A percentile compares a stretch with the other conserved stretches of the same genome.
These are phyloP conservation scores for Periconia sp. DNA, from an alignment of 2,329 filamentous ascomycete species.

Conservation along the genomic window DNA sequence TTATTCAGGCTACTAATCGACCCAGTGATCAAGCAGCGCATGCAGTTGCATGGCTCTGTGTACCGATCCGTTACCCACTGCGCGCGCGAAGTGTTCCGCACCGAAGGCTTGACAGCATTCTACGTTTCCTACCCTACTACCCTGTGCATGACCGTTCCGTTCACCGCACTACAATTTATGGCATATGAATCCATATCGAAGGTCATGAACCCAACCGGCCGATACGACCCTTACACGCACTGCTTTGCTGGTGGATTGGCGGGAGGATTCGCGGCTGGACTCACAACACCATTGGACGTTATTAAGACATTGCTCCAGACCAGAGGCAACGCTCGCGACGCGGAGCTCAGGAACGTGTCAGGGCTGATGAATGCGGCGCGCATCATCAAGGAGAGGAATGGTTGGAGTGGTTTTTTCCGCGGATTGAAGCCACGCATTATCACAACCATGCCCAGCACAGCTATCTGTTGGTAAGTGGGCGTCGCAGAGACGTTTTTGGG, in stretches of 20 bases:
- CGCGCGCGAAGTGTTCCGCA: constrained; percentile 81
- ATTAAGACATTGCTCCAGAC: constrained; percentile 98
- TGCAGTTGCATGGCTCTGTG: constrained; percentile 96
- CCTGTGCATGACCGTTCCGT: constrained; percentile 96
- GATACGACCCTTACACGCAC: constrained; percentile 91
- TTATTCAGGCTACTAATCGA: constrained; percentile 17
- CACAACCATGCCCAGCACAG: constrained; percentile 97
- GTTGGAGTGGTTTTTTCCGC: constrained; percentile 86
- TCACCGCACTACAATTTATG: constrained; percentile 95
- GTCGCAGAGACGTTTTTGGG: not conserved
- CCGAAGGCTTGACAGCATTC: constrained; percentile 87
- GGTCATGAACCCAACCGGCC: constrained; percentile 80
- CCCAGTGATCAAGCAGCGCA: constrained; percentile 96
- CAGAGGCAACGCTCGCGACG: constrained; percentile 77
- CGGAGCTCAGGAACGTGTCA: constrained; percentile 81
- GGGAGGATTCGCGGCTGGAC: constrained; percentile 86
- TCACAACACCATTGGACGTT: constrained; percentile 96
- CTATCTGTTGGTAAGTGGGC: constrained; percentile 86
- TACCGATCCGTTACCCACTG: constrained; percentile 87
- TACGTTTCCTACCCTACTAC: constrained; percentile 99
- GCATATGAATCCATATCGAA: constrained; percentile 97
- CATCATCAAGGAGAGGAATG: constrained; percentile 82
- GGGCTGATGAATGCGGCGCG: constrained; percentile 77
- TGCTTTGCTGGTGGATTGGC: constrained; percentile 90
- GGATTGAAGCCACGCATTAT: constrained; percentile 88